These are phyloP conservation scores for Calonectria pseudoturangicola DNA, from an alignment of 2,329 filamentous ascomycete genomes.

Conservation along the genomic window DNA sequence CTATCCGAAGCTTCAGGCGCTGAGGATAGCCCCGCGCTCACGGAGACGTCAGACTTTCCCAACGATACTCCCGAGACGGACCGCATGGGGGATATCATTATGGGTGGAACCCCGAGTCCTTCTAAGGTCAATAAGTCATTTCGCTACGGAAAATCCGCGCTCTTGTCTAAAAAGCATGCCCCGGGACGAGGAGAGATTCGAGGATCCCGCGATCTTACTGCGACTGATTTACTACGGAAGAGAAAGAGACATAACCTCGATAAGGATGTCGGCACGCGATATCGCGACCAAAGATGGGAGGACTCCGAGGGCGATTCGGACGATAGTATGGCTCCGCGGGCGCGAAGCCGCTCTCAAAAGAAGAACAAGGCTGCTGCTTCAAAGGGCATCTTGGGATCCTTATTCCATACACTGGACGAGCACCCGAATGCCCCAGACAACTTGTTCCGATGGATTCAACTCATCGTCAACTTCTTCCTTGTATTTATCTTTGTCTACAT, in stretches of 20 bases:
- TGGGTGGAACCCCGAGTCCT: conserved; percentile 67
- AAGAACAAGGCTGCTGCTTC: conserved; percentile 51
- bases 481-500: conserved; percentile 76
- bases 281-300: conserved; percentile 64
- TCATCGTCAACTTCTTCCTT: conserved; percentile 79
- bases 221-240: conserved; percentile 70
- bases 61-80: conserved; percentile 73
- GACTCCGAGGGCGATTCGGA: conserved; percentile 72
- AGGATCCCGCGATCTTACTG: conserved; percentile 62
- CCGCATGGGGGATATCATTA: conserved; percentile 64
- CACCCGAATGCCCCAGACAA: conserved; percentile 76
- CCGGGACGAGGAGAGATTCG: conserved; percentile 81
- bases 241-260: conserved; percentile 72
- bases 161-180: conserved; percentile 63
- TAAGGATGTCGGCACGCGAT: conserved; percentile 70
- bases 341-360: conserved; percentile 49
- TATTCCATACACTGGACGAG: conserved; percentile 72
- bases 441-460: conserved; percentile 75
- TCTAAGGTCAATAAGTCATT: conserved; percentile 67
- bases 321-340: conserved; percentile 49
- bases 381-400: conserved; percentile 61
- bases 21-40: conserved; percentile 76
- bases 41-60: conserved; percentile 73
- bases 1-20: conserved; percentile 74
- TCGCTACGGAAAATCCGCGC: conserved; percentile 64